Percentiles rank a stretch among this genome's conserved stretches.
Conservation (phyloP, 345 rosid species). For the Hypericum perforatum region DNA sequence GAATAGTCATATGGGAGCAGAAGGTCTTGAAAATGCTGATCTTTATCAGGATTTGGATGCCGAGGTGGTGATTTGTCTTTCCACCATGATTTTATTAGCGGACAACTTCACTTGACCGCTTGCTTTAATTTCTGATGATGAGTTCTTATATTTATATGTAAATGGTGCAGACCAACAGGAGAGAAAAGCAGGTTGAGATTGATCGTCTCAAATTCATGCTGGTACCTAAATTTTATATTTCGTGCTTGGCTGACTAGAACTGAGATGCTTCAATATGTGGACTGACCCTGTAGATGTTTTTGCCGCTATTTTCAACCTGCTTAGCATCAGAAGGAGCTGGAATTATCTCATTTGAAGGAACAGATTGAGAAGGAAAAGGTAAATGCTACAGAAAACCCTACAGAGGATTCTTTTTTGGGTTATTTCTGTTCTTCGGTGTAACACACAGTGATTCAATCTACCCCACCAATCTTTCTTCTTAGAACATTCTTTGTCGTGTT, state of each 20-base stretch:
- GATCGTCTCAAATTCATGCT: conserved; percentile 60
- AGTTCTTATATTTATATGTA: conserved; percentile 14
- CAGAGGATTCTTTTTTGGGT: background rate
- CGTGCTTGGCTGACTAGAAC: conserved; percentile 7
- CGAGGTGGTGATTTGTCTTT: conserved; percentile 30
- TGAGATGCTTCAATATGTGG: conserved; percentile 1
- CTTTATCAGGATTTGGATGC: conserved; percentile 29
- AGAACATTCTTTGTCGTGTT: too few species aligned
- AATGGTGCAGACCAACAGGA: conserved; percentile 33
- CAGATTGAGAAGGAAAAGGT: conserved; percentile 88
- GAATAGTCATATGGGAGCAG: conserved; percentile 20
- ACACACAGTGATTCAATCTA: background rate
- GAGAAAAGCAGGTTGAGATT: conserved; percentile 46
- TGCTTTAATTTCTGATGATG: background rate
- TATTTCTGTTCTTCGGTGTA: background rate
- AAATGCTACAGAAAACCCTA: conserved; percentile 10
- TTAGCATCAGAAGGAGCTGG: conserved; percentile 81
- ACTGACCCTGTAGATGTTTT: conserved; percentile 4
- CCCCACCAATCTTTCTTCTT: too few species aligned
- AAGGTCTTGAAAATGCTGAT: conserved; percentile 21
- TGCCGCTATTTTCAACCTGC: conserved; percentile 16
- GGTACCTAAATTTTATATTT: conserved; percentile 36
- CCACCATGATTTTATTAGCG: background rate
- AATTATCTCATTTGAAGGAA: conserved; percentile 62
- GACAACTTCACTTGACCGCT: conserved; percentile 2